phyloP scores from a whole-genome alignment of 2,329 filamentous ascomycete genomes.

The Alternaria longipes region DNA sequence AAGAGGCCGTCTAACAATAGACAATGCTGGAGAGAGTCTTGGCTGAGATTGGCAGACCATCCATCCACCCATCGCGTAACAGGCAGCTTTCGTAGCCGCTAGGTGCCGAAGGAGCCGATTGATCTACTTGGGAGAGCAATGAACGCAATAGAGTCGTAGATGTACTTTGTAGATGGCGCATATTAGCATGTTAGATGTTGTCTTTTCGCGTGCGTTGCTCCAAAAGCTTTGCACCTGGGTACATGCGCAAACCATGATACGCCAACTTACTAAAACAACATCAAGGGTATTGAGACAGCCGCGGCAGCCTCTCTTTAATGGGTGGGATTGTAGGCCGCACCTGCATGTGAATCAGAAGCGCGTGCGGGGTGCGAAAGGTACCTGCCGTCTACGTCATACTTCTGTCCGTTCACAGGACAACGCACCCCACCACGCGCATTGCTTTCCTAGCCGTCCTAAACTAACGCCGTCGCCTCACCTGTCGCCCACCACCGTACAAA shows the following conservation, averaged over 20 bases:
- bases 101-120: constrained; percentile 1
- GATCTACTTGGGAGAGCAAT: not conserved
- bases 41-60: constrained; percentile 1
- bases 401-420: constrained; percentile 16
- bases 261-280: not conserved
- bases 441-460: constrained; percentile 16
- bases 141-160: not conserved
- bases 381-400: constrained; percentile 15
- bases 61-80: not conserved
- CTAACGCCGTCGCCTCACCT: constrained; percentile 5
- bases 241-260: not conserved
- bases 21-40: not conserved
- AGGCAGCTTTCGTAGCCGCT: not conserved
- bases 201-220: not conserved
- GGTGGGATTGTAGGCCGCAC: not conserved
- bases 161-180: not conserved
- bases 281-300: not conserved
- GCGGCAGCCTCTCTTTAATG: constrained; percentile 7
- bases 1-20: not conserved
- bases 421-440: constrained; percentile 13
- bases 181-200: not conserved
- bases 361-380: constrained; percentile 17
- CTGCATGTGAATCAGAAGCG: constrained; percentile 9
- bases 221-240: not conserved
- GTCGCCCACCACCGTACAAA: constrained; percentile 7